Evolutionary conservation across 140 eudicot species (phyloP).

Genomic region (Ambrosia hybrid): DNA sequence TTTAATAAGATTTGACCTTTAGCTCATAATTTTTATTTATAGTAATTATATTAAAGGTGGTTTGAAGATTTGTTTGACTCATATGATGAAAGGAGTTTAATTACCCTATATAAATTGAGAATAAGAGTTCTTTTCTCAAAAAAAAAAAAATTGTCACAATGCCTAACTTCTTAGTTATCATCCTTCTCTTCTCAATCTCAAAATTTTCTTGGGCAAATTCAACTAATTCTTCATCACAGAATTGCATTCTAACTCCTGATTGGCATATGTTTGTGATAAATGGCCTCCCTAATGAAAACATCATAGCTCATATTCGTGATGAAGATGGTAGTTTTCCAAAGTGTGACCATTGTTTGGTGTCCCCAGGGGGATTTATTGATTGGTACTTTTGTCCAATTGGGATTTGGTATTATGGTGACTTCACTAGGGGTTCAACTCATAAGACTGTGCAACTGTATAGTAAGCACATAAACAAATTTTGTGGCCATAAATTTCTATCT

Average conservation of each 20-base stretch:
- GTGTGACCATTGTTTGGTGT: not conserved
- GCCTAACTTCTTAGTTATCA: not conserved
- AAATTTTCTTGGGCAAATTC: not conserved
- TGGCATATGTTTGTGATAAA: constrained; percentile 16
- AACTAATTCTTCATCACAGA: not conserved
- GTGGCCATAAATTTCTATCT: not conserved
- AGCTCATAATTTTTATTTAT: not conserved
- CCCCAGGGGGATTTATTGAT: not conserved
- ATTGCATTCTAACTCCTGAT: not conserved
- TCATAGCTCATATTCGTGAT: not conserved
- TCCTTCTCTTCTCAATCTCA: constrained; percentile 1
- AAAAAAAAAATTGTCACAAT: not conserved
- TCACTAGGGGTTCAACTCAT: constrained; percentile 10
- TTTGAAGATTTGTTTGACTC: not conserved
- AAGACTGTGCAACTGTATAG: constrained; percentile 2
- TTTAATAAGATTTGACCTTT: not conserved
- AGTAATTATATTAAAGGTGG: not conserved
- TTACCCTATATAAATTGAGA: too few relatives aligned
- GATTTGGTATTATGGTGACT: not conserved
- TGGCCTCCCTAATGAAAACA: not conserved
- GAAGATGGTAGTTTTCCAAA: not conserved
- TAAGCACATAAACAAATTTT: not conserved
- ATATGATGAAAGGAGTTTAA: not conserved
- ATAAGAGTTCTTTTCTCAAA: not conserved
- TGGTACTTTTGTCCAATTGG: constrained; percentile 20